Base-by-base conservation (phyloP, 2,329 filamentous ascomycete genomes). In the Ceratocystis eucalypticola region DNA sequence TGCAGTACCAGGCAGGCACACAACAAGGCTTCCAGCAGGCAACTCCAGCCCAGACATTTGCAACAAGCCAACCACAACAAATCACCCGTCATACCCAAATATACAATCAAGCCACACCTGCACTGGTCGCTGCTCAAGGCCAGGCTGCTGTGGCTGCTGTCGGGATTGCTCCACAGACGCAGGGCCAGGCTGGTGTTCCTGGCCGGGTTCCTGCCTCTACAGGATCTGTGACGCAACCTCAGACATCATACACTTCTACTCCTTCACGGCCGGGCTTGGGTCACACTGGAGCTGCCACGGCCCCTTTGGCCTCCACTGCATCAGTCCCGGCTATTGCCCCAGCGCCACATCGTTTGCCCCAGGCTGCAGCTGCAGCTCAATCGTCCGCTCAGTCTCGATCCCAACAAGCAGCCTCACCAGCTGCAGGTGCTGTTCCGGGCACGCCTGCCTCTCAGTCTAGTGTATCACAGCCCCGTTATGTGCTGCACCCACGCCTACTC, bases 401-500 rank as follows among this genome's bases (percentile, higher is more conserved):
- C 45, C 61, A 63, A 7, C 67, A 64, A 15, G 53, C 48, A 64
- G 12, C 70, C 10, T 45, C 69, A 41, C 62, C 67, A 25, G 64
- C 59, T 25, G 48, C 65, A 53, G 63, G 41, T 17, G 57, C 33
- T 25, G 41, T 55, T 12, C 63, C 65, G n/a, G 64, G 55, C 15
- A 64, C 65, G 12, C 65, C 67, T 22, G 62, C 65, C 1, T 68
- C 66, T n/a, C 17, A 37, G 22, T 46, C 66, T 2, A 45, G 66
- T 15, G 41, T 22, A 25, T 48, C 48, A 5, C 66, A 65, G 45
- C 30, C 71, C 6, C 72, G 74, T 41, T 74, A 74, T 6, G 76
- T 78, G 30, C 77, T 82, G 30, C 75, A 80, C n/a, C 76, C 77
- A 0, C 74, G 75, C 44, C 72, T 81, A 1, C 72, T 78, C 25